Evolutionary conservation across 169 alveolate genomes (phyloP).

Genomic region (Eimeria zaria): DNA sequence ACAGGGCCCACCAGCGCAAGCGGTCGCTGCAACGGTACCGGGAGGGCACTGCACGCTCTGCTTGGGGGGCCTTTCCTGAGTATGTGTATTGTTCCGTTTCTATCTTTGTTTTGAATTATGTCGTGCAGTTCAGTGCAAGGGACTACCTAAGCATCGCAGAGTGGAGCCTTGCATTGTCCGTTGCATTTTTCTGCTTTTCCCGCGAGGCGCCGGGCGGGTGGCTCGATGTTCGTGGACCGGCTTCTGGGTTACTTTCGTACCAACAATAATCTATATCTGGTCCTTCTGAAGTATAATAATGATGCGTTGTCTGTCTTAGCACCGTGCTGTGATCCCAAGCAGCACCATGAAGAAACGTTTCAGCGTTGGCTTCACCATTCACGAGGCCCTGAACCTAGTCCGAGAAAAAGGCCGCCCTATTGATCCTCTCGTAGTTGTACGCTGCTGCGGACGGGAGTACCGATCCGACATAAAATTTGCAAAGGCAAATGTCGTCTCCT

Average conservation of each 20-base stretch:
- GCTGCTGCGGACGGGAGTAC: slow-evolving; percentile 94
- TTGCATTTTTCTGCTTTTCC: not conserved
- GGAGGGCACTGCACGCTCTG: not conserved
- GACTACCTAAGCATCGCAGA: not conserved
- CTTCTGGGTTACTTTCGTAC: not conserved
- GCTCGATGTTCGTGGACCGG: slow-evolving; percentile 29
- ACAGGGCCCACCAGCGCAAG: not conserved
- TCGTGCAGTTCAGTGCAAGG: not conserved
- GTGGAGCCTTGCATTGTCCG: not conserved
- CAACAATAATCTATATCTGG: not conserved
- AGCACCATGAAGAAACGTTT: slow-evolving; percentile 61
- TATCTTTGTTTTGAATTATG: not conserved
- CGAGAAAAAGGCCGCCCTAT: slow-evolving; percentile 69
- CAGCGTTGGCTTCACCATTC: slow-evolving; percentile 85
- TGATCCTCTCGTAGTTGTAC: slow-evolving; percentile 92
- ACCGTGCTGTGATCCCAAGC: not conserved
- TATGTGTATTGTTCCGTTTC: not conserved
- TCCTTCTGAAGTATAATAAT: not conserved
- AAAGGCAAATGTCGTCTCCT: slow-evolving; percentile 93
- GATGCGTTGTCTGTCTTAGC: not conserved
- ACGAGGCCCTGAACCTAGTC: slow-evolving; percentile 83
- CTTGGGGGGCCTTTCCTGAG: not conserved
- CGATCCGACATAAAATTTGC: slow-evolving; percentile 92
- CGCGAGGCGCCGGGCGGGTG: slow-evolving; percentile 31
- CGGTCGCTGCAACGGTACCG: not conserved